These are phyloP conservation scores for Ganoderma lingzhi DNA, from an alignment of 1,284 basidiomycete species.

Conservation along the genomic window DNA sequence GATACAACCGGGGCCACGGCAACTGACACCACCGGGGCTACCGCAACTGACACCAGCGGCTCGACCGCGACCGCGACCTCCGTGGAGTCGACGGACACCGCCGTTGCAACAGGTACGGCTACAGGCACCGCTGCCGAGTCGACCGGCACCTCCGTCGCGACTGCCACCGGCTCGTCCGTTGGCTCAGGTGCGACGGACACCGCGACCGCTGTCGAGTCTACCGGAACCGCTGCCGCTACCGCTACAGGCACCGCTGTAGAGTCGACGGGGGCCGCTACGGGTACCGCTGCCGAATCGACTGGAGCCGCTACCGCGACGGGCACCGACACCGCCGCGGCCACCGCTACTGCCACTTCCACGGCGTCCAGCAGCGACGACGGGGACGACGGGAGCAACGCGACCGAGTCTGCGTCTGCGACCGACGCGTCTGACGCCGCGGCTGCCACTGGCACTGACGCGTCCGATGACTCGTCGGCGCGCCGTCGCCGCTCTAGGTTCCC, in stretches of 20 bases:
- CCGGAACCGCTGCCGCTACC: conserved; percentile 16
- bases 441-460: background rate
- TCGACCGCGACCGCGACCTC: background rate
- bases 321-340: conserved; percentile 20
- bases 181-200: conserved; percentile 16
- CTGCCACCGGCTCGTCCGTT: background rate
- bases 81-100: conserved; percentile 7
- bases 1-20: background rate
- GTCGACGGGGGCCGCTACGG: conserved; percentile 17
- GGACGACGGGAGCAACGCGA: background rate
- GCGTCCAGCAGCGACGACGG: conserved; percentile 6
- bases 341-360: conserved; percentile 13
- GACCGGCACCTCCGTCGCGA: conserved; percentile 3
- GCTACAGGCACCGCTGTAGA: conserved; percentile 1
- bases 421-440: conserved; percentile 8
- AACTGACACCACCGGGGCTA: conserved; percentile 1
- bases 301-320: conserved; percentile 15
- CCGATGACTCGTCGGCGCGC: conserved; percentile 13
- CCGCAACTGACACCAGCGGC: background rate
- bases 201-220: conserved; percentile 12
- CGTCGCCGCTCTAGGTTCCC: conserved; percentile 7
- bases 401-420: conserved; percentile 8
- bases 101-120: background rate
- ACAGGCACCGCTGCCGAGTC: conserved; percentile 10
- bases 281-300: conserved; percentile 3